These are phyloP conservation scores for Mortierella sp. DNA, from an alignment of 371 early-diverging fungal genomes.

Conservation along the genomic window DNA sequence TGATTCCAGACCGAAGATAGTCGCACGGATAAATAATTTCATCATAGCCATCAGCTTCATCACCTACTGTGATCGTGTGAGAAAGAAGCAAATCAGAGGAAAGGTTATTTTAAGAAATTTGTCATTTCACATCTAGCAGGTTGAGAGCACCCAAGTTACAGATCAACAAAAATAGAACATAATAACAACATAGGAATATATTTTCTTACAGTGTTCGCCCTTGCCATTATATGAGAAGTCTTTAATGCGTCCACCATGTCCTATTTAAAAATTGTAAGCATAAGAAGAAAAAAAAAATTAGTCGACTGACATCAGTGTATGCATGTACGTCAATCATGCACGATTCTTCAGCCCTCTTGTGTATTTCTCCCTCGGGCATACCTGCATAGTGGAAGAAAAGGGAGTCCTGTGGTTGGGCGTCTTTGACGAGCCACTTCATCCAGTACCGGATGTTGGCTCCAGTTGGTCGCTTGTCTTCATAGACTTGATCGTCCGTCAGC, in stretches of 20 bases:
- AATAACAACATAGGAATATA: neutral
- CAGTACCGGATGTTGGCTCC: conserved; percentile 70
- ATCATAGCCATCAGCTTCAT: conserved; percentile 73
- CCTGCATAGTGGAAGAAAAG: conserved; percentile 71
- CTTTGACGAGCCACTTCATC: conserved; percentile 73
- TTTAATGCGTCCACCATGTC: conserved; percentile 81
- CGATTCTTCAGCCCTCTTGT: neutral
- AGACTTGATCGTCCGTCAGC: conserved; percentile 70
- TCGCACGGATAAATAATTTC: conserved; percentile 77
- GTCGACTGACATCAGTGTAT: no score
- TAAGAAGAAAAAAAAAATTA: conserved; percentile 1
- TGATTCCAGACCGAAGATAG: conserved; percentile 67
- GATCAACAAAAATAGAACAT: conserved; percentile 15
- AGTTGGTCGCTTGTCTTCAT: conserved; percentile 66
- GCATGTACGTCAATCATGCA: neutral
- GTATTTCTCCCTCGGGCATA: conserved; percentile 9
- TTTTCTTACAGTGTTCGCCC: conserved; percentile 56
- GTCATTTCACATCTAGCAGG: neutral
- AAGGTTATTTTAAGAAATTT: neutral
- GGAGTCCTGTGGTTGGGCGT: conserved; percentile 68
- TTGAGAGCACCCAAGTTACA: neutral
- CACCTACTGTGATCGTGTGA: conserved; percentile 56
- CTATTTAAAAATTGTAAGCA: conserved; percentile 77
- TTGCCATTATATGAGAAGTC: conserved; percentile 57
- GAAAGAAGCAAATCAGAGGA: neutral